Conservation (phyloP, 139 green algal species). For the Parachlorella kessleri region DNA sequence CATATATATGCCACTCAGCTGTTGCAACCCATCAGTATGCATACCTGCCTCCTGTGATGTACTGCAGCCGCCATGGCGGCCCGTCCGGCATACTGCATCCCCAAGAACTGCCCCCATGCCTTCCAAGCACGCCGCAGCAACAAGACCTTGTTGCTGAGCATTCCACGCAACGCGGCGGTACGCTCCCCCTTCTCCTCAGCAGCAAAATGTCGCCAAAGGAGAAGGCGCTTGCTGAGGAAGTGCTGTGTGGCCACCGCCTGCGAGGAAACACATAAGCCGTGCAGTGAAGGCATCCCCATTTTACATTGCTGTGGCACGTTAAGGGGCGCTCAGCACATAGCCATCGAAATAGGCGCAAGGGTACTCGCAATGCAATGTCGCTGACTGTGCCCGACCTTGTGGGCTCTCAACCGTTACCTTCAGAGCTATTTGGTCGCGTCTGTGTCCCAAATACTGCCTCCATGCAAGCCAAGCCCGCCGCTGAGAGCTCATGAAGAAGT, state of each 20-base stretch:
- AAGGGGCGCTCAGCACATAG: too few species aligned
- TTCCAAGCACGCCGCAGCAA: slow-evolving; percentile 11
- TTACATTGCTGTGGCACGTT: not conserved
- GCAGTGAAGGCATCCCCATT: not conserved
- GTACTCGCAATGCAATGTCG: too few species aligned
- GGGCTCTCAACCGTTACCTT: not conserved
- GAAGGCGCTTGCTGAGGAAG: not conserved
- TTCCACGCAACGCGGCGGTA: not conserved
- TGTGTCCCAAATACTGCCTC: not conserved
- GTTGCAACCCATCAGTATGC: too few species aligned
- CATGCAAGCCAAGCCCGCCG: slow-evolving; percentile 5
- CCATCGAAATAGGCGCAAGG: too few species aligned
- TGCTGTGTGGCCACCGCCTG: not conserved
- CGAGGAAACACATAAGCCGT: too few species aligned
- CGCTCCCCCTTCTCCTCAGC: not conserved
- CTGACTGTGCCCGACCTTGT: too few species aligned
- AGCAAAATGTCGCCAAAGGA: not conserved
- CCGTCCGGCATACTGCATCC: not conserved
- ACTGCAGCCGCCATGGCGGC: too few species aligned
- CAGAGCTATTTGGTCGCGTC: not conserved
- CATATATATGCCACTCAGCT: too few species aligned
- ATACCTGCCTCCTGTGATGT: too few species aligned
- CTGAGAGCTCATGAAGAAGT: slow-evolving; percentile 11
- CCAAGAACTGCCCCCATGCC: not conserved
- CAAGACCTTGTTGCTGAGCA: not conserved